phyloP scores from a whole-genome alignment of 805 yeast species.

The Zygoascus flipseniorum region DNA sequence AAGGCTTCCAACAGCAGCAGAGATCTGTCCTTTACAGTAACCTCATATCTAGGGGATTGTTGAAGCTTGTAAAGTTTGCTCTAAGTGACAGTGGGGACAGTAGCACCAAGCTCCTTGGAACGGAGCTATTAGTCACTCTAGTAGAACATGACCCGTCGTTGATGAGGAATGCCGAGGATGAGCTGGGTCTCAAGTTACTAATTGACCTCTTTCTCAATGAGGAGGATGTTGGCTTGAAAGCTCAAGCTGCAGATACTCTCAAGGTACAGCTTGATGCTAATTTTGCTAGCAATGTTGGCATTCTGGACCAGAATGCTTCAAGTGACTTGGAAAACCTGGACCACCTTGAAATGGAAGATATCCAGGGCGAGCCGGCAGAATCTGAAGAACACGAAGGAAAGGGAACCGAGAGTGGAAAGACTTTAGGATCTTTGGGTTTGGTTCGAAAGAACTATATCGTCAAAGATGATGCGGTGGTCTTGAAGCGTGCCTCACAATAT shows the following conservation, averaged over 20 bases:
- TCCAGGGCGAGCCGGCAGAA: not conserved
- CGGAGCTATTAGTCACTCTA: conserved; percentile 70
- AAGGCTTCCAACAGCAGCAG: conserved; percentile 51
- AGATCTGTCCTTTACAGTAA: conserved; percentile 55
- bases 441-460: not conserved
- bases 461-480: not conserved
- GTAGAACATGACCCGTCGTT: conserved; percentile 76
- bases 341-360: not conserved
- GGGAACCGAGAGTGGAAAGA: conserved; percentile 8
- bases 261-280: conserved; percentile 52
- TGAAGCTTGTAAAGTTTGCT: conserved; percentile 64
- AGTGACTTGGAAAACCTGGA: not conserved
- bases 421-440: conserved; percentile 1
- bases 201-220: conserved; percentile 56
- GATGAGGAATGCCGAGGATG: conserved; percentile 27
- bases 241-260: conserved; percentile 79
- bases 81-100: conserved; percentile 39
- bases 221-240: conserved; percentile 59
- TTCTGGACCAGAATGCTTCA: not conserved
- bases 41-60: conserved; percentile 59
- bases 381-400: not conserved
- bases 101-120: conserved; percentile 56
- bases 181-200: conserved; percentile 26
- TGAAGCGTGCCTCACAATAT: not conserved
- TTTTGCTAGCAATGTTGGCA: not conserved